These are phyloP conservation scores for Fallopia convolvulus DNA, from an alignment of 148 eudicot species.

Conservation along the genomic window DNA sequence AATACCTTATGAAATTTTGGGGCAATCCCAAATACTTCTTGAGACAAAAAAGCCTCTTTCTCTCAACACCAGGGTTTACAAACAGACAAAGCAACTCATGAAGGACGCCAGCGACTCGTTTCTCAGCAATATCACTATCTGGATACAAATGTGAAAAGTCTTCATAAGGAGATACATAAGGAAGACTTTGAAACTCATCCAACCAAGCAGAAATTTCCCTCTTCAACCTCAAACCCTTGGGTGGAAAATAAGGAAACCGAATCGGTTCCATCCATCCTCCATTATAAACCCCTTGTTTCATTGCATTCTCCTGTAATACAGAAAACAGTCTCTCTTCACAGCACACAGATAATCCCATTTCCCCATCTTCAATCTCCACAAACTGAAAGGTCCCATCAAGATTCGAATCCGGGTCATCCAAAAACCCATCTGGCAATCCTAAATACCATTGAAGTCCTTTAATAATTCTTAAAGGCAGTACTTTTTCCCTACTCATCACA, in stretches of 20 bases:
- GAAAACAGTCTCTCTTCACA: conserved; percentile 34
- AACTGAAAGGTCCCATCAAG: conserved; percentile 50
- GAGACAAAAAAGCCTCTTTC: conserved; percentile 57
- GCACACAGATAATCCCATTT: conserved; percentile 48
- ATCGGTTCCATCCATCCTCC: conserved; percentile 42
- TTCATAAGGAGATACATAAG: conserved; percentile 73
- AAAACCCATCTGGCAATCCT: conserved; percentile 65
- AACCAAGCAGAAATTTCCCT: conserved; percentile 66
- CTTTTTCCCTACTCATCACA: conserved; percentile 54
- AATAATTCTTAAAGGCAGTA: conserved; percentile 59
- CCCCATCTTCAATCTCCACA: conserved; percentile 65
- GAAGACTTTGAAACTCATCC: conserved; percentile 56
- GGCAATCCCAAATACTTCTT: conserved; percentile 59
- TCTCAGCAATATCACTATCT: conserved; percentile 62
- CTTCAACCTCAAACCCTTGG: conserved; percentile 65
- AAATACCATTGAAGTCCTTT: conserved; percentile 73
- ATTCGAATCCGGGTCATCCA: conserved; percentile 36
- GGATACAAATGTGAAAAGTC: conserved; percentile 38
- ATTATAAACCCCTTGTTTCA: conserved; percentile 33
- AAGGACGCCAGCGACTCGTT: conserved; percentile 65
- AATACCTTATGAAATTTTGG: conserved; percentile 80
- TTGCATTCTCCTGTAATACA: conserved; percentile 44
- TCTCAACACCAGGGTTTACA: conserved; percentile 61
- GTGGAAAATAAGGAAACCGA: conserved; percentile 57
- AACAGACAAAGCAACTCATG: conserved; percentile 70